Evolutionary conservation across 257 asterid genomes (phyloP), one percentile per base, ranked within the genome.

Genomic region (Verbena officinalis): DNA sequence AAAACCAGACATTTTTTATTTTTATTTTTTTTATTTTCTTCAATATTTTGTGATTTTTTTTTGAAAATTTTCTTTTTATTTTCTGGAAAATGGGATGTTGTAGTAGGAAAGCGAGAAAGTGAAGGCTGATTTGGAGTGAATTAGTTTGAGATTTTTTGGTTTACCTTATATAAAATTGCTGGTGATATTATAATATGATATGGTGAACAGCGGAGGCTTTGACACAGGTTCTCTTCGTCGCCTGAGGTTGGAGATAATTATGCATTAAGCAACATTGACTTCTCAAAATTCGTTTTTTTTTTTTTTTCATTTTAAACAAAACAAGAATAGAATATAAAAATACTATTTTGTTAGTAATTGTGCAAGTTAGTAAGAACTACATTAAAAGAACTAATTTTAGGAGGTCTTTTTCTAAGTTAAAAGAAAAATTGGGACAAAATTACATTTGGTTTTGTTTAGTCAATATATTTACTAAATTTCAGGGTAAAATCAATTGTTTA

Each of bases 1-100:
- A 40, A 80, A 39, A 57, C 48, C 10, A 10, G 70, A 62, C 80
- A 80, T 70, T 20, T 20, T 36, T 23, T 23, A 56, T 22, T 20
- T 55, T 3, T 3, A 9, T 12, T 6, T 27, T 45, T 31, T 20
- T 30, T 11, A 10, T 19, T 36, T 36, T 36, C 11, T 36, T 5
- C 40, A 36, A 36, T 14, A 12, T 9, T 23, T 4, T 19, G 23
- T 6, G n/a, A 11, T 48, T 20, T 43, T 22, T 12, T 40, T 40
- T 13, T 24, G 27, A 27, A 27, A 27, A 27, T 51, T 33, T 62
- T 31, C 17, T 27, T 14, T 11, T 7, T 27, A 27, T 64, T 33
- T n/a, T 42, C 20, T 48, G 21, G 73, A 24, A 39, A 38, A 49
- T 40, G 43, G 67, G 53, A 8, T 23, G 56, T 9, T 36, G 40